phyloP scores from a whole-genome alignment of 768 basidiomycete species.

The Cubamyces sp. region DNA sequence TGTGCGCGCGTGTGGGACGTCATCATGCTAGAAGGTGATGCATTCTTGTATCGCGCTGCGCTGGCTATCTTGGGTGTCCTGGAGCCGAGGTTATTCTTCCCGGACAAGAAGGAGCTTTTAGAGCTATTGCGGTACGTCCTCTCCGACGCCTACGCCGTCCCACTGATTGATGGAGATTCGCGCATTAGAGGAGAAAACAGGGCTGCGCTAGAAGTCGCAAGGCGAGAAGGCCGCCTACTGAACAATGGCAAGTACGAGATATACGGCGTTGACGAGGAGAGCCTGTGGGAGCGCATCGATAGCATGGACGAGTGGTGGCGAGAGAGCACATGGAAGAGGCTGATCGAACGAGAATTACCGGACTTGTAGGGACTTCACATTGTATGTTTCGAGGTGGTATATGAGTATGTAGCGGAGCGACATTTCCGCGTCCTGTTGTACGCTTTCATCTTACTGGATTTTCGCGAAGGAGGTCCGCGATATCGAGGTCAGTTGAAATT shows the following conservation, averaged over 20 bases:
- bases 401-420: neutral
- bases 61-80: conserved; percentile 83
- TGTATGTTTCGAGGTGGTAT: neutral
- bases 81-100: conserved; percentile 88
- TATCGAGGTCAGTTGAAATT: no score
- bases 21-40: conserved; percentile 83
- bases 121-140: conserved; percentile 70
- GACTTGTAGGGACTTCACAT: conserved; percentile 47
- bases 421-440: neutral
- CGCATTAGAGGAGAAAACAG: conserved; percentile 74
- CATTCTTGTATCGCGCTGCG: conserved; percentile 84
- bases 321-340: conserved; percentile 84
- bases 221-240: conserved; percentile 62
- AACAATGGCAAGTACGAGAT: conserved; percentile 83
- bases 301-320: conserved; percentile 92
- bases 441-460: no score
- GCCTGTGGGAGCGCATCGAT: conserved; percentile 81
- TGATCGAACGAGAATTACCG: conserved; percentile 85
- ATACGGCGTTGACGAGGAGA: conserved; percentile 85
- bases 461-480: no score
- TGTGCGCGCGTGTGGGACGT: conserved; percentile 92
- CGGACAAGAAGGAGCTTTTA: conserved; percentile 76
- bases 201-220: conserved; percentile 82
- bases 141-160: neutral
- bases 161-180: neutral